Conservation (phyloP, 768 basidiomycete genomes). For the Amylocystis lapponica region DNA sequence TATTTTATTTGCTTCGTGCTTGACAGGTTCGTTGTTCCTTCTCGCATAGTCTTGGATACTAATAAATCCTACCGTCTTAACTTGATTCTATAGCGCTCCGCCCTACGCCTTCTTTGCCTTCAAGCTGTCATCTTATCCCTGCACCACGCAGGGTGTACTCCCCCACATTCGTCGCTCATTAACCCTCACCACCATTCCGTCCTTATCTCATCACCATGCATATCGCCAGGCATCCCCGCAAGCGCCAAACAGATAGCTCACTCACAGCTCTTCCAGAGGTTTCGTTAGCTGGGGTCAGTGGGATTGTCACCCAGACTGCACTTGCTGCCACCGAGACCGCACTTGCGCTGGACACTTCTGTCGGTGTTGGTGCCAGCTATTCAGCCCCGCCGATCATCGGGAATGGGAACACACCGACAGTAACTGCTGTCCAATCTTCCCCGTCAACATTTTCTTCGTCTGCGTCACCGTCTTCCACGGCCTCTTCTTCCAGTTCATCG, state of each 20-base stretch:
- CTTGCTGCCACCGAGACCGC: not conserved
- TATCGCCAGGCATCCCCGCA: conserved; percentile 6
- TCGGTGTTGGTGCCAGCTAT: not conserved
- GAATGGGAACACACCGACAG: not conserved
- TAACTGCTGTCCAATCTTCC: not conserved
- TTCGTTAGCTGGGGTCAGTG: not conserved
- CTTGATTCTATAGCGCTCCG: no score
- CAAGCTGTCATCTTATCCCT: not conserved
- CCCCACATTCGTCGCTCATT: conserved; percentile 14
- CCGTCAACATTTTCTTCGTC: conserved; percentile 3
- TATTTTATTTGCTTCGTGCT: not conserved
- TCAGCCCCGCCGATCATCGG: not conserved
- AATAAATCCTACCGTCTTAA: not conserved
- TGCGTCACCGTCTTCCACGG: conserved; percentile 2
- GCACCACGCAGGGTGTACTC: not conserved
- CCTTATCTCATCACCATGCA: conserved; percentile 11
- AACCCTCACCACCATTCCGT: conserved; percentile 9
- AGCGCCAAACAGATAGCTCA: conserved; percentile 1
- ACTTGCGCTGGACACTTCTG: conserved; percentile 3
- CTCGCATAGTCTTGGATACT: not conserved
- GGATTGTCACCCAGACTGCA: not conserved
- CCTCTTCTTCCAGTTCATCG: conserved; percentile 3
- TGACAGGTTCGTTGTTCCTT: not conserved
- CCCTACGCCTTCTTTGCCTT: no score
- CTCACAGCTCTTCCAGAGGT: not conserved